Conservation (phyloP, 805 yeast species). For the Zygosaccharomyces siamensis region DNA sequence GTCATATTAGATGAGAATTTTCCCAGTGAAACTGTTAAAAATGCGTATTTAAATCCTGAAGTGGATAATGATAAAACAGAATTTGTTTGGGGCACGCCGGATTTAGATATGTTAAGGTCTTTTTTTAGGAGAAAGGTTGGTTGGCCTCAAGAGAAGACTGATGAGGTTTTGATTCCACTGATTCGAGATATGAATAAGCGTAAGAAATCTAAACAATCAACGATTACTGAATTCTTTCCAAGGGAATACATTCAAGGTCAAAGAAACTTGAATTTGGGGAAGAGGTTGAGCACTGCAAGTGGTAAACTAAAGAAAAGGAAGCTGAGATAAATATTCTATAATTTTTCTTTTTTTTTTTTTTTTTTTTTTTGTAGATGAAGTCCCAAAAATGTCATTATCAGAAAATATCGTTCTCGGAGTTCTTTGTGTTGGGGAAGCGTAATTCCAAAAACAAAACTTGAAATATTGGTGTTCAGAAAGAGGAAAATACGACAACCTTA, state of each 20-base stretch:
- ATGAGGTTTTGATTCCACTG: conserved; percentile 81
- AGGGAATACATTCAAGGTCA: conserved; percentile 46
- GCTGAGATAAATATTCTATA: conserved; percentile 8
- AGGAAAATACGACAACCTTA: too few relatives aligned
- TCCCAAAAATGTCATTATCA: neutral
- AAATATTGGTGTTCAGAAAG: neutral
- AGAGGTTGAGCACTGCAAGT: conserved; percentile 58
- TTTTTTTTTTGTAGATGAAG: neutral
- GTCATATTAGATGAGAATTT: conserved; percentile 55
- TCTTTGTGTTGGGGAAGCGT: neutral
- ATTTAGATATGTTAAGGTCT: conserved; percentile 68
- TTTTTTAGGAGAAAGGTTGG: conserved; percentile 67
- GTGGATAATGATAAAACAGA: conserved; percentile 76
- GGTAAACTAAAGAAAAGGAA: conserved; percentile 38
- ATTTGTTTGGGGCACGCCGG: conserved; percentile 89
- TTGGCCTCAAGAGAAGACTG: conserved; percentile 73
- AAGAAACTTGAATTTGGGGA: conserved; percentile 49
- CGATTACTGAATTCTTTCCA: conserved; percentile 65
- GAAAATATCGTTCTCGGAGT: neutral
- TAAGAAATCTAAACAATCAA: conserved; percentile 51
- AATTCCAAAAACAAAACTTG: neutral
- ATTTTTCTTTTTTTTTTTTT: neutral
- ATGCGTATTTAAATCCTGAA: conserved; percentile 75
- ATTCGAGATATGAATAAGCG: conserved; percentile 71
- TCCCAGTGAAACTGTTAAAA: conserved; percentile 63